Evolutionary conservation across 2,329 filamentous ascomycete genomes (phyloP).

Genomic region (Arthrinium phaeospermum): DNA sequence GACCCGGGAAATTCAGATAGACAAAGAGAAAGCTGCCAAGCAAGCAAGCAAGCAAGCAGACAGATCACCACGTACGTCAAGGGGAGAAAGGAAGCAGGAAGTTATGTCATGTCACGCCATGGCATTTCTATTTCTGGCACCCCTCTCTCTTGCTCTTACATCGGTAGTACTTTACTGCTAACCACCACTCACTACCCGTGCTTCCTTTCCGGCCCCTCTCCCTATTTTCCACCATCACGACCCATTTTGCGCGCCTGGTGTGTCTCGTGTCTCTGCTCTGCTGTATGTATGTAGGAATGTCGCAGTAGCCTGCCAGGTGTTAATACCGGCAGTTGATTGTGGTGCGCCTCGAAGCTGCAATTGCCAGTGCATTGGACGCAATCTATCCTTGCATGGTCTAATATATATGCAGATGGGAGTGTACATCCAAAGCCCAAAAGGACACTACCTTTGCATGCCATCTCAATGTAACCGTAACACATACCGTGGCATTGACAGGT

Average conservation of each 20-base stretch:
- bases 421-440: neutral
- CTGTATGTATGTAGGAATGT: neutral
- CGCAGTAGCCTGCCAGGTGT: neutral
- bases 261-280: neutral
- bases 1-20: neutral
- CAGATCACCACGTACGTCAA: no score
- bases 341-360: neutral
- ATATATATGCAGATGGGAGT: neutral
- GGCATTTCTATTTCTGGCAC: neutral
- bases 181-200: neutral
- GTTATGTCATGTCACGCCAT: neutral
- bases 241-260: neutral
- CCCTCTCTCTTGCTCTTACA: neutral
- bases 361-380: conserved; percentile 7
- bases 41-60: neutral
- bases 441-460: neutral
- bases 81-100: neutral
- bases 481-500: neutral
- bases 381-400: conserved; percentile 6
- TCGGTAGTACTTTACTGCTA: neutral
- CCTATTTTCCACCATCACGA: no score
- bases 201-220: neutral
- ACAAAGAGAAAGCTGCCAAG: neutral
- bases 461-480: neutral
- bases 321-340: conserved; percentile 2